Base-by-base conservation (phyloP, 2,329 filamentous ascomycete genomes). In the Xylaria digitata region DNA sequence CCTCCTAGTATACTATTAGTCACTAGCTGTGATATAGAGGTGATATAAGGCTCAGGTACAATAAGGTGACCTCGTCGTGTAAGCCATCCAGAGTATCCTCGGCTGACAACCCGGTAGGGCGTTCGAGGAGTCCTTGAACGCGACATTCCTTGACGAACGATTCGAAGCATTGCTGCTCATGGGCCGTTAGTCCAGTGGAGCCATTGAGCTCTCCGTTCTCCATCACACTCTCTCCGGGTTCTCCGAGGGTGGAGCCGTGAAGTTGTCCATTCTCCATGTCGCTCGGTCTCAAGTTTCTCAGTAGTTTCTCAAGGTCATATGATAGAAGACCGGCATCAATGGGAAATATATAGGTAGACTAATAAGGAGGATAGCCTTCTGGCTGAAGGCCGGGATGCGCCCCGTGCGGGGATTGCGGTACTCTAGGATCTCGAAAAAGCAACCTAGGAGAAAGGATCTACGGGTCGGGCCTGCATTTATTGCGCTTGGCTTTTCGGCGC, bases 61-160 rank as follows among this genome's bases (percentile, higher is more conserved):
- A 37, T 48, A 67, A 55, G 8, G 65, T 55, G 32, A 48, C 15
- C 13, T 67, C 65, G 26, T 67, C 65, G n/a, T 30, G 42, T 19
- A 67, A 45, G 21, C 65, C 65, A 49, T 67, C 65, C 8, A 67
- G 21, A n/a, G 56, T 26, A 37, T 67, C 65, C 13, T 65, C 62
- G 7, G 45, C 56, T 15, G 53, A 54, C 46, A 67, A 54, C 32
- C 61, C 61, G 3, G 19, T 15, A 34, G 61, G 65, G 13, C 57
- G 65, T 9, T 65, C 45, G 46, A 67, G 65, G 11, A 67, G 46
- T 34, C 65, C 65, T 17, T 43, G 19, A 1, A 65, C 61, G 42
- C 62, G 57, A 42, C 65, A 67, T 65, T 67, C 37, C 34, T 65
- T 19, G 15, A 62, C 21, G 3, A 67, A 64, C 15, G 42, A 61